Percentiles rank a stretch among this genome's conserved stretches.
These are phyloP conservation scores for Gracilaria caudata DNA, from an alignment of 23 red algal species.

Conservation along the genomic window DNA sequence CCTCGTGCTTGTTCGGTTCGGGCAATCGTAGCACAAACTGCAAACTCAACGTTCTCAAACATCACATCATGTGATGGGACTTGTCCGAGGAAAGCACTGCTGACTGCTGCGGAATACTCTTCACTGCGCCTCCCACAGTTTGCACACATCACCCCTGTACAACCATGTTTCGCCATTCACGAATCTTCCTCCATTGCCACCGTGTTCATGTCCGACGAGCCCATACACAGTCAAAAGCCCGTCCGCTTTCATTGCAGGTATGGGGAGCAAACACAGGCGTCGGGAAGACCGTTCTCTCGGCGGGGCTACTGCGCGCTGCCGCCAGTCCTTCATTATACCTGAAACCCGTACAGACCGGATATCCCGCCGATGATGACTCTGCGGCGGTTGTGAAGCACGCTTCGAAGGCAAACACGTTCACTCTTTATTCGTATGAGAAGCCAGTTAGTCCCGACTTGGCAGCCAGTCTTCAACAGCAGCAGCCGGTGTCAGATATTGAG, in stretches of 20 bases:
- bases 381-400: conserved; percentile 30
- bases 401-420: conserved; percentile 5
- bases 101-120: no score
- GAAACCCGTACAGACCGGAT: conserved; percentile 96
- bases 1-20: no score
- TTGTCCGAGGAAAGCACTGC: no score
- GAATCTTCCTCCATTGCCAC: conserved; percentile 7
- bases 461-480: conserved; percentile 1
- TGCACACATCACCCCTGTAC: background rate
- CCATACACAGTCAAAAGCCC: background rate
- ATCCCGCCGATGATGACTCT: conserved; percentile 80
- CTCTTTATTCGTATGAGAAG: conserved; percentile 48
- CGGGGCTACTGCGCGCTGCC: conserved; percentile 63
- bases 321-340: conserved; percentile 53
- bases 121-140: background rate
- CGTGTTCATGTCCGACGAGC: background rate
- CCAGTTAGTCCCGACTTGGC: conserved; percentile 78
- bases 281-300: conserved; percentile 89
- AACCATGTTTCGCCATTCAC: background rate
- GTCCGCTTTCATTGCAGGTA: conserved; percentile 68
- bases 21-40: no score
- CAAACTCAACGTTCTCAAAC: no score
- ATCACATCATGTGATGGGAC: no score
- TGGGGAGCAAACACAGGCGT: conserved; percentile 97
- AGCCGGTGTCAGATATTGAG: conserved; percentile 19